These are phyloP conservation scores for Cladosporium velox DNA, from an alignment of 2,329 filamentous ascomycete species.

Conservation along the genomic window DNA sequence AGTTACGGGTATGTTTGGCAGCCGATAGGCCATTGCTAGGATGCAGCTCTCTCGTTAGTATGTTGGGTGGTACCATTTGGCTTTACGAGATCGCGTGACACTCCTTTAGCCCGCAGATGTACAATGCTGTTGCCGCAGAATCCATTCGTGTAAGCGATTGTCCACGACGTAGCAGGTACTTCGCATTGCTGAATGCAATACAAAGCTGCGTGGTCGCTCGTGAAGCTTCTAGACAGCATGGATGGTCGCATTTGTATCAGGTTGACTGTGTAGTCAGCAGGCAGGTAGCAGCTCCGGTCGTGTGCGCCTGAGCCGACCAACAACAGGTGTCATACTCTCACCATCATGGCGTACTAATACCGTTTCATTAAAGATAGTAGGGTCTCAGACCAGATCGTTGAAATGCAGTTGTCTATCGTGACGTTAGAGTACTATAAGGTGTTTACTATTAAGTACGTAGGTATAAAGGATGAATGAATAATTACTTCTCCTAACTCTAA, in stretches of 20 bases:
- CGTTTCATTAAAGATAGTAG: too few species aligned
- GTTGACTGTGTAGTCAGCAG: not conserved
- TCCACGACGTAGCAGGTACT: not conserved
- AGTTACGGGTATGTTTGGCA: not conserved
- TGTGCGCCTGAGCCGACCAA: not conserved
- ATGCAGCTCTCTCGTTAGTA: not conserved
- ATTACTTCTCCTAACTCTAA: too few species aligned
- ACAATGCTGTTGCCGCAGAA: not conserved
- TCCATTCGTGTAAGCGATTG: not conserved
- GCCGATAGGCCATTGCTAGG: not conserved
- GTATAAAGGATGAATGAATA: too few species aligned
- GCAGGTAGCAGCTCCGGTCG: not conserved
- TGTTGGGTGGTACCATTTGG: not conserved
- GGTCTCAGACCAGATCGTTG: not conserved
- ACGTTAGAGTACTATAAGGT: not conserved
- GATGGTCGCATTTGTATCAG: not conserved
- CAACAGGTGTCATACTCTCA: not conserved
- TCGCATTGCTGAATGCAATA: not conserved
- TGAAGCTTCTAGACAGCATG: not conserved
- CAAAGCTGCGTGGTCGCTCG: not conserved
- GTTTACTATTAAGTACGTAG: too few species aligned
- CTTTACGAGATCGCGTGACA: not conserved
- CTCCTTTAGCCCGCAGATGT: not conserved
- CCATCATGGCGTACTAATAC: not conserved
- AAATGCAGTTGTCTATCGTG: not conserved